Conservation (phyloP, 2,329 filamentous ascomycete genomes). For the Fusarium nelsonii region DNA sequence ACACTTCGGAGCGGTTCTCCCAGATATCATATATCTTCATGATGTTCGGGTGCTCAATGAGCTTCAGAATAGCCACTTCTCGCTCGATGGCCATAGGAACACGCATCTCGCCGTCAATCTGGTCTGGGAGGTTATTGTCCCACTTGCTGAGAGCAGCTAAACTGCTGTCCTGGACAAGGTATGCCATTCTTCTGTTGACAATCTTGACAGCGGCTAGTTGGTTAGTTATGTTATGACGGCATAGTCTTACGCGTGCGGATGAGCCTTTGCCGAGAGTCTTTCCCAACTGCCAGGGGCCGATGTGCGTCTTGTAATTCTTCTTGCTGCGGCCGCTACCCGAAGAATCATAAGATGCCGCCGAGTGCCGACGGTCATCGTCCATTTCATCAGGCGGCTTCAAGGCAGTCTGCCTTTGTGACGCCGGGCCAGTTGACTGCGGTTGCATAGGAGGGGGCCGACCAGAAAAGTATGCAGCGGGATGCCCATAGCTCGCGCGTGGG, state of each 20-base stretch:
- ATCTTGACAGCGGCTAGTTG: slow-evolving; percentile 95
- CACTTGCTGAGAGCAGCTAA: slow-evolving; percentile 84
- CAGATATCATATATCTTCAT: slow-evolving; percentile 96
- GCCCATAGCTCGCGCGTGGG: slow-evolving; percentile 28
- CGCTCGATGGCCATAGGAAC: slow-evolving; percentile 92
- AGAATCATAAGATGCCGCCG: slow-evolving; percentile 58
- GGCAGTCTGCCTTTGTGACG: slow-evolving; percentile 30
- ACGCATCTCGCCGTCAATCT: slow-evolving; percentile 70
- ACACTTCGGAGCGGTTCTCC: slow-evolving; percentile 97
- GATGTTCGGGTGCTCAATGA: slow-evolving; percentile 94
- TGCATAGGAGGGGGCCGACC: slow-evolving; percentile 30
- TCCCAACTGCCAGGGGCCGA: slow-evolving; percentile 94
- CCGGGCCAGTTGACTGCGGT: slow-evolving; percentile 31
- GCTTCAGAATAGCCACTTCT: slow-evolving; percentile 96
- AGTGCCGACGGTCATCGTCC: slow-evolving; percentile 55
- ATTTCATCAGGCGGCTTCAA: slow-evolving; percentile 49
- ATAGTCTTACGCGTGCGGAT: slow-evolving; percentile 87
- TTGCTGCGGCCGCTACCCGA: slow-evolving; percentile 57
- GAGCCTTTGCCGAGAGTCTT: slow-evolving; percentile 90
- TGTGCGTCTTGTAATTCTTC: slow-evolving; percentile 73
- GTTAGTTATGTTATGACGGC: slow-evolving; percentile 81
- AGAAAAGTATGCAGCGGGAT: slow-evolving; percentile 35
- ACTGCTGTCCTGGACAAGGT: slow-evolving; percentile 86
- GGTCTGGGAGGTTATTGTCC: slow-evolving; percentile 68
- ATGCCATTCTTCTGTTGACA: slow-evolving; percentile 84